Base-by-base conservation (phyloP, 2,329 filamentous ascomycete genomes). In the Fusarium pininemorale region DNA sequence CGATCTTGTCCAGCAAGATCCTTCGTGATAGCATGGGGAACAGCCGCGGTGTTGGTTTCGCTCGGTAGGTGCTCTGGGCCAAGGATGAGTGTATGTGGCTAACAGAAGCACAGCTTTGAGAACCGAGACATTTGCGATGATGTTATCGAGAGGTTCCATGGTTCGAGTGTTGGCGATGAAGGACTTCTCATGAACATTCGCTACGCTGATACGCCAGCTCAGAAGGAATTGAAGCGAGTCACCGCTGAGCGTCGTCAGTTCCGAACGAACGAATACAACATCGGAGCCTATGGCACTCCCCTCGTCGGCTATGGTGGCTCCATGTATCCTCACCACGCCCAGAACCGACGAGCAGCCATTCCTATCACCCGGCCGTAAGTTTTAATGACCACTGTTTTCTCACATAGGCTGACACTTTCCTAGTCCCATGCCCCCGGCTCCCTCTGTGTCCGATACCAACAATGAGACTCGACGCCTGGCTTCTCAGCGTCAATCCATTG, bases 41-140 rank as follows among this genome's bases (percentile, higher is more conserved):
- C 80, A 98, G 96, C 82, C 96, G 97, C 78, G 96, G 97, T 76
- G 96, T 99, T 81, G 96, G 96, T 42, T 99, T 99, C 85, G 96
- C 96, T 83, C 93, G 96, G 96, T 98, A 86, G 80, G 89, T 81
- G 62, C 39, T 55, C 30, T 63, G 13, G 24, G 26, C 12, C 24
- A 32, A 20, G 6, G 14, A 45, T 22, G 32, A 14, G 38, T 41
- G 20, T 20, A 37, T 35, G 14, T 35, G 12, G n/a, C 66, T 75
- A 50, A 74, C 47, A 20, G 28, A 6, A n/a, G 6, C 11, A 18
- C 73, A 98, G 96, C 38, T 99, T 99, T 78, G 95, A 98, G 83
- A 89, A 85, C 69, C 96, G 95, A 54, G 94, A 97, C 2, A 88
- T 97, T 76, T 98, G 96, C 76, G 95, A 98, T 77, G 91, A 95